phyloP scores from a whole-genome alignment of 2,329 filamentous ascomycete species.

The Penicillium sp. region DNA sequence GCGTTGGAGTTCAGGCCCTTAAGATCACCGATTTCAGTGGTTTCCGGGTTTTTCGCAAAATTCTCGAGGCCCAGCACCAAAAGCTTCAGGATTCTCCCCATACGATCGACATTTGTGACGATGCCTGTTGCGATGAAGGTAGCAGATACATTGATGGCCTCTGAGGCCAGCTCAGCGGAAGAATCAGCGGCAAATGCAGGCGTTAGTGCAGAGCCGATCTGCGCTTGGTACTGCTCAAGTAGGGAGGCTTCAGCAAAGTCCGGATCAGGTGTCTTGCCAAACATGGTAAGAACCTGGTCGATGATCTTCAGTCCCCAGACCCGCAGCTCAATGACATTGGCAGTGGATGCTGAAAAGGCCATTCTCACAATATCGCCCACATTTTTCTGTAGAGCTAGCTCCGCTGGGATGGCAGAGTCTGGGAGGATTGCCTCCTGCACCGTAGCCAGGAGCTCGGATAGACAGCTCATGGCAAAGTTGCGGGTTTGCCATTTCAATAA shows the following conservation, averaged over 20 bases:
- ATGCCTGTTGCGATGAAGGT: constrained; percentile 96
- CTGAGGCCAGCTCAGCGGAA: constrained; percentile 89
- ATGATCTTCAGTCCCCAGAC: constrained; percentile 93
- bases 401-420: constrained; percentile 73
- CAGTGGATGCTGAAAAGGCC: constrained; percentile 95
- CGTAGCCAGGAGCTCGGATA: constrained; percentile 75
- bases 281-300: constrained; percentile 89
- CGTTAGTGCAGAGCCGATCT: constrained; percentile 93
- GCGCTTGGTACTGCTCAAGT: constrained; percentile 95
- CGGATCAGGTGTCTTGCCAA: constrained; percentile 90
- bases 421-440: constrained; percentile 74
- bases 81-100: constrained; percentile 95
- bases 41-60: constrained; percentile 76
- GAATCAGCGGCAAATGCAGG: constrained; percentile 95
- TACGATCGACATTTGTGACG: constrained; percentile 94
- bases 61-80: constrained; percentile 87
- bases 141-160: constrained; percentile 96
- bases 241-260: constrained; percentile 97
- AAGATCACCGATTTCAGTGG: constrained; percentile 85
- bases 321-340: constrained; percentile 81
- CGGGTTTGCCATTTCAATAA: constrained; percentile 92
- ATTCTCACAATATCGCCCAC: constrained; percentile 93
- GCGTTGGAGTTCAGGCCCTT: constrained; percentile 92
- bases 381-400: constrained; percentile 72
- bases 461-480: constrained; percentile 85